Conservation (phyloP, 352 stramenopile genomes). For the Elongisporangium prolatum region DNA sequence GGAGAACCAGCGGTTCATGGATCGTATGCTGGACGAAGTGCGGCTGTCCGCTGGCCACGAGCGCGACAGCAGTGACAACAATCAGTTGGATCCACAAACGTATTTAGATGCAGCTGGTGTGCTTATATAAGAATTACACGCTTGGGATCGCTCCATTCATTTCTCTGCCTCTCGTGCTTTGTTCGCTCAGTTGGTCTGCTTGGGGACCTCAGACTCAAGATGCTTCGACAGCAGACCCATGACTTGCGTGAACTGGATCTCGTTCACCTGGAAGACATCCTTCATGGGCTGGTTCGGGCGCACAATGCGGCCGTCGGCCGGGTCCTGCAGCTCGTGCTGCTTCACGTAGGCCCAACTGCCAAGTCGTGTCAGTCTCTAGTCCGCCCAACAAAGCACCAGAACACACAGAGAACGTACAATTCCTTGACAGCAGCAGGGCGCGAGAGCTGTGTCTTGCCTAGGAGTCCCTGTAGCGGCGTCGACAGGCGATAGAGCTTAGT, state of each 20-base stretch:
- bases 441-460: conserved; percentile 69
- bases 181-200: background rate
- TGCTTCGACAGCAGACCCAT: conserved; percentile 69
- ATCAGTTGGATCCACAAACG: conserved; percentile 42
- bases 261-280: conserved; percentile 52
- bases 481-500: conserved; percentile 62
- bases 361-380: conserved; percentile 1
- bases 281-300: conserved; percentile 64
- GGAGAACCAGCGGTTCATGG: conserved; percentile 76
- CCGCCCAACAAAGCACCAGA: background rate
- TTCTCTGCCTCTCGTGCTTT: too few species aligned
- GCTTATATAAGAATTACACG: conserved; percentile 23
- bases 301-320: conserved; percentile 62
- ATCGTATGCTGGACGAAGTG: conserved; percentile 73
- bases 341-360: conserved; percentile 74
- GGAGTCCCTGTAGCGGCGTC: conserved; percentile 43
- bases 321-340: conserved; percentile 69
- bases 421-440: conserved; percentile 67
- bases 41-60: conserved; percentile 42
- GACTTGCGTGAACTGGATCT: conserved; percentile 76
- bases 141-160: background rate
- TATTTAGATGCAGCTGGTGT: conserved; percentile 72
- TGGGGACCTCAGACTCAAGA: conserved; percentile 23
- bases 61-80: conserved; percentile 15
- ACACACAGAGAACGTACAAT: conserved; percentile 40